Conservation (phyloP, 495 filamentous ascomycete genomes). For the Penicillium goetzii region DNA sequence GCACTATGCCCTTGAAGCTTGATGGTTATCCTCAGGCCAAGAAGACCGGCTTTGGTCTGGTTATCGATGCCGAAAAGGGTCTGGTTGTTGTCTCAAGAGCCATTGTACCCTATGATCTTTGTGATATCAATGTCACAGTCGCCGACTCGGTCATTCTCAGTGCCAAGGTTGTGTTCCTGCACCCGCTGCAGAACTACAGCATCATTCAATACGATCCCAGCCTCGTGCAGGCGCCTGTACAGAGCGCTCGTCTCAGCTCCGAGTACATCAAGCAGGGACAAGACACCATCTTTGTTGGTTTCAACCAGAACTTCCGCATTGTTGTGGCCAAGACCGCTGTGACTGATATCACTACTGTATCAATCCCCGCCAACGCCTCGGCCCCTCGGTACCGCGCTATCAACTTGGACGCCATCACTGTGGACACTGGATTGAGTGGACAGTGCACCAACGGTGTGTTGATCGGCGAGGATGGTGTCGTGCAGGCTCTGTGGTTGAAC, state of each 20-base stretch:
- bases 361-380: conserved; percentile 88
- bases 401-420: conserved; percentile 96
- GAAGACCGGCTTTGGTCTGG: conserved; percentile 93
- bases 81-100: conserved; percentile 91
- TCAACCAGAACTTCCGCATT: conserved; percentile 92
- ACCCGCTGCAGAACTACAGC: conserved; percentile 97
- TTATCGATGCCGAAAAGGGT: conserved; percentile 94
- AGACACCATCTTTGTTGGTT: conserved; percentile 92
- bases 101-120: conserved; percentile 93
- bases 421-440: conserved; percentile 86
- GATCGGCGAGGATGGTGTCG: conserved; percentile 83
- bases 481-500: conserved; percentile 94
- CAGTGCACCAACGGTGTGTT: conserved; percentile 97
- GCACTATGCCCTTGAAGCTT: conserved; percentile 90
- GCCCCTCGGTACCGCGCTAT: conserved; percentile 95
- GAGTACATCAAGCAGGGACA: conserved; percentile 86
- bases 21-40: conserved; percentile 92
- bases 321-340: conserved; percentile 93
- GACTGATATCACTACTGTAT: conserved; percentile 96
- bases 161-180: conserved; percentile 93
- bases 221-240: conserved; percentile 88
- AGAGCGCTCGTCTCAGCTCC: conserved; percentile 80
- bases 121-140: conserved; percentile 92
- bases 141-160: conserved; percentile 94
- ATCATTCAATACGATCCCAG: conserved; percentile 93